Percentiles rank a stretch among this genome's conserved stretches.
Evolutionary conservation across 495 filamentous ascomycete species (phyloP).

Genomic region (Penicillium waksmanii): DNA sequence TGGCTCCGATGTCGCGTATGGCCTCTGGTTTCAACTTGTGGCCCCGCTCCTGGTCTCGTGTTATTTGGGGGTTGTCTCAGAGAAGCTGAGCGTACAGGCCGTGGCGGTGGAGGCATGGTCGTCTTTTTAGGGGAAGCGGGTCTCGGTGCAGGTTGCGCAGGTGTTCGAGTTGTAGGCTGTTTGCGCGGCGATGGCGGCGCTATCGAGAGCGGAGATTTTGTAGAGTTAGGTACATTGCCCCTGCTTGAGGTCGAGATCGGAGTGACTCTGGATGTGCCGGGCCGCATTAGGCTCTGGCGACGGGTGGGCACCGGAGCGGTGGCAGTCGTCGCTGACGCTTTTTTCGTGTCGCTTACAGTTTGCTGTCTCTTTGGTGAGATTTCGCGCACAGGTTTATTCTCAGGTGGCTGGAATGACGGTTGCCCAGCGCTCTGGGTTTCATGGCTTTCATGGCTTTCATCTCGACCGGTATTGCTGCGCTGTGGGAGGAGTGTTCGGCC

Average conservation of each 20-base stretch:
- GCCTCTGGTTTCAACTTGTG: slow-evolving; percentile 23
- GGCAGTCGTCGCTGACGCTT: slow-evolving; percentile 1
- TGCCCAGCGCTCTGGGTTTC: slow-evolving; percentile 16
- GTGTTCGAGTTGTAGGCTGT: slow-evolving; percentile 15
- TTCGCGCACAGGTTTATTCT: slow-evolving; percentile 16
- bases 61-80: slow-evolving; percentile 36
- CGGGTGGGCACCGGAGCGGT: slow-evolving; percentile 21
- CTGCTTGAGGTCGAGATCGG: slow-evolving; percentile 13
- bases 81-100: slow-evolving; percentile 45
- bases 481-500: slow-evolving; percentile 33
- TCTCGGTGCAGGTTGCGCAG: slow-evolving; percentile 22
- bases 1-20: slow-evolving; percentile 48
- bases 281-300: slow-evolving; percentile 42
- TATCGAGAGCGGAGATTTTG: slow-evolving; percentile 26
- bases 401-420: slow-evolving; percentile 18
- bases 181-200: slow-evolving; percentile 40
- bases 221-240: slow-evolving; percentile 21
- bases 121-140: slow-evolving; percentile 42
- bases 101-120: slow-evolving; percentile 43
- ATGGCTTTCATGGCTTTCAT: slow-evolving; percentile 20
- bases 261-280: slow-evolving; percentile 26
- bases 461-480: slow-evolving; percentile 20
- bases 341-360: background rate
- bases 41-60: slow-evolving; percentile 17
- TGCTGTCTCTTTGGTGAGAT: slow-evolving; percentile 25